Base-by-base conservation (phyloP, 2,329 filamentous ascomycete genomes). In the Cladosporium oxysporum region DNA sequence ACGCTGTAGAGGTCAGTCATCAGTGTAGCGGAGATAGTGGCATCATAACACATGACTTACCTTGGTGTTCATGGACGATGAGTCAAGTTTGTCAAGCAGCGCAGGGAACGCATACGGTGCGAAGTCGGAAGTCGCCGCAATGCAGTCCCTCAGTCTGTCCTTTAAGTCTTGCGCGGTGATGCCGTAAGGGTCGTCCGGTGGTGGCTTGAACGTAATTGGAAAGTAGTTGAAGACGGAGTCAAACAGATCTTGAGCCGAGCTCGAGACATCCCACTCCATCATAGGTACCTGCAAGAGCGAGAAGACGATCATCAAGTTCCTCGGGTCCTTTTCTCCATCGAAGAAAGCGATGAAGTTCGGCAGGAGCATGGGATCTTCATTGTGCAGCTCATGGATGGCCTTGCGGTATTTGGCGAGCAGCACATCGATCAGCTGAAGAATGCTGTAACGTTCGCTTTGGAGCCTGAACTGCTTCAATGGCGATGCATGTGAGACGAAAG, bases 211-310 rank as follows among this genome's bases (percentile, higher is more conserved):
- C 0, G 88, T 90, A 70, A 91, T 90, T 0, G 88, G 88, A 73
- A 90, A 91, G 75, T 91, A 91, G 71, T 89, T 90, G 76, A 90
- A 91, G 21, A 89, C 87, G 3, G 87, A 83, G 69, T 91, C 88
- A 72, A 90, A 90, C 53, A 90, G 80, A 33, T 83, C 81, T 73
- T 89, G 86, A 23, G 84, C 84, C 74, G 88, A 82, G 47, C 82
- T 81, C 3, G 83, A 81, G 66, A 90, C 85, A 69, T 87, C 84
- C 87, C 88, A 90, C 74, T 90, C 88, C 7, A 88, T 82, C 83
- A 90, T 88, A 1, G 89, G 82, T 16, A 89, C 88, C 71, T 84
- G 86, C 31, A 90, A 75, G 66, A 90, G 84, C 0, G 88, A 90
- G 71, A 90, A 90, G 1, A 90, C 85, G 58, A 90, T 81, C 88